These are phyloP conservation scores for Olyra latifolia DNA, from an alignment of 176 grass and related monocot genomes.

Conservation along the genomic window DNA sequence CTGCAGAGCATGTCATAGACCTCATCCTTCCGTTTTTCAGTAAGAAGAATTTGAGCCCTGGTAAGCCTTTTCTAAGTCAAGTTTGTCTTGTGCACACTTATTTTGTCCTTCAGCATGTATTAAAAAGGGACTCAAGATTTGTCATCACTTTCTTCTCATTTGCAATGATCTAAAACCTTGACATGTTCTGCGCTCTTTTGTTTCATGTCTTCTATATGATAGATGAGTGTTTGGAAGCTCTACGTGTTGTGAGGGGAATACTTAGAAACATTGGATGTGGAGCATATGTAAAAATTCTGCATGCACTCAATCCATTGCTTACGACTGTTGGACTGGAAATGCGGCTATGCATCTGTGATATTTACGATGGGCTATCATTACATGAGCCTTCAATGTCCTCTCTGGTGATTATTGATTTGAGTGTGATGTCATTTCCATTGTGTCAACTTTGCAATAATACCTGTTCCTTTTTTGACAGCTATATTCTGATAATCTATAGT, in stretches of 20 bases:
- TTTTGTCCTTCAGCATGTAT: slow-evolving; percentile 30
- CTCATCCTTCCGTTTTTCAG: slow-evolving; percentile 86
- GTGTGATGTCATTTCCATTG: slow-evolving; percentile 9
- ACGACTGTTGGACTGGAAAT: slow-evolving; percentile 60
- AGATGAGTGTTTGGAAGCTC: slow-evolving; percentile 84
- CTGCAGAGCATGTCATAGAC: slow-evolving; percentile 59
- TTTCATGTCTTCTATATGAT: slow-evolving; percentile 22
- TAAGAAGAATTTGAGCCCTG: slow-evolving; percentile 67
- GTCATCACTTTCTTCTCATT: not conserved
- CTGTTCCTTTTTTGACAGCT: slow-evolving; percentile 27
- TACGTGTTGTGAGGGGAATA: slow-evolving; percentile 66
- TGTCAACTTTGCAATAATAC: not conserved
- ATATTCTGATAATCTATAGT: slow-evolving; percentile 8
- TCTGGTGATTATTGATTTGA: slow-evolving; percentile 61
- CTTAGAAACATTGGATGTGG: slow-evolving; percentile 57
- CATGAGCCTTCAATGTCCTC: slow-evolving; percentile 63
- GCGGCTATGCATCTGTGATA: slow-evolving; percentile 79
- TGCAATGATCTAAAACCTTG: slow-evolving; percentile 12
- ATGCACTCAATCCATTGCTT: slow-evolving; percentile 75
- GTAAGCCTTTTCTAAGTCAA: slow-evolving; percentile 42
- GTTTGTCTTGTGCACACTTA: slow-evolving; percentile 11
- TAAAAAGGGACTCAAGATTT: not conserved
- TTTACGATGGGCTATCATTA: slow-evolving; percentile 56
- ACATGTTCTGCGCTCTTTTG: slow-evolving; percentile 4
- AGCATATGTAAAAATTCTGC: slow-evolving; percentile 61